Conservation (phyloP, 2,329 filamentous ascomycete species). For the Cercospora zeina region DNA sequence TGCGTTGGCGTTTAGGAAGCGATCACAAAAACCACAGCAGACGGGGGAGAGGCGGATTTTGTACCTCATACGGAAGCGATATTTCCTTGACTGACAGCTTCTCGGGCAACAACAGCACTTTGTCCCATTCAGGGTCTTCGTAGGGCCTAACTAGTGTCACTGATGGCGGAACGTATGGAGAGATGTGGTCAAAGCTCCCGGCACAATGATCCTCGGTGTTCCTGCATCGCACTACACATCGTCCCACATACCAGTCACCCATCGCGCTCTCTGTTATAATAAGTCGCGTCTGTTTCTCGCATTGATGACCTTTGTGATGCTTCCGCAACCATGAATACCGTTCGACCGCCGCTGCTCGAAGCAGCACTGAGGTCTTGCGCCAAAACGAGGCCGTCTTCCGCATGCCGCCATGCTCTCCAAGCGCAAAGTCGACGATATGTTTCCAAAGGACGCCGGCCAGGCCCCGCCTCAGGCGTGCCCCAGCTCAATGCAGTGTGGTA, state of each 20-base stretch:
- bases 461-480: conserved; percentile 35
- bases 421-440: conserved; percentile 32
- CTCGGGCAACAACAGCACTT: neutral
- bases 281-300: too few relatives aligned
- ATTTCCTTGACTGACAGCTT: conserved; percentile 4
- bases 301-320: neutral
- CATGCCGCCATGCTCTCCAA: conserved; percentile 29
- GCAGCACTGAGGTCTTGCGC: conserved; percentile 30
- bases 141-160: neutral
- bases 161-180: conserved; percentile 7
- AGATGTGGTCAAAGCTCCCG: conserved; percentile 4
- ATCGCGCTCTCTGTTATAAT: neutral
- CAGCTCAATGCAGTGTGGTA: conserved; percentile 41
- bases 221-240: neutral
- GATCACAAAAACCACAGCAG: conserved; percentile 17
- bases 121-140: neutral
- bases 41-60: conserved; percentile 17
- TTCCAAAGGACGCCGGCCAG: conserved; percentile 31
- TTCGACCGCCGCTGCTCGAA: conserved; percentile 30
- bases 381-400: conserved; percentile 25
- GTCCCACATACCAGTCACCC: neutral
- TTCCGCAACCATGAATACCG: conserved; percentile 25
- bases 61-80: conserved; percentile 17
- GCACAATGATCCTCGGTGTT: conserved; percentile 3
- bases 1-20: conserved; percentile 21